Evolutionary conservation across 257 asterid species (phyloP).

Genomic region (Apocynum venetum): DNA sequence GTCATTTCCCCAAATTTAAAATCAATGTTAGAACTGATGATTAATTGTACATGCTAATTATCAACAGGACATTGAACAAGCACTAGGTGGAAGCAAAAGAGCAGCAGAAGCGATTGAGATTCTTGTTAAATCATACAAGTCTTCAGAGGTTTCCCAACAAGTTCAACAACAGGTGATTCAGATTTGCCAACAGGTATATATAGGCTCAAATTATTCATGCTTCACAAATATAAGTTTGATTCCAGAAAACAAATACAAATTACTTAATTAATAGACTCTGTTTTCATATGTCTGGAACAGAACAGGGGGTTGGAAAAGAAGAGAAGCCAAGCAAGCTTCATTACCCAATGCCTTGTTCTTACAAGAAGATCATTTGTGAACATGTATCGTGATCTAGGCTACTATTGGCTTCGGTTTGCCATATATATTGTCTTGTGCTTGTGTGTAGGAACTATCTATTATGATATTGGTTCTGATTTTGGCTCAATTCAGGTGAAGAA

Average conservation of each 20-base stretch:
- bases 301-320: constrained; percentile 18
- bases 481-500: constrained; percentile 22
- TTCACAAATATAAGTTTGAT: too few relatives aligned
- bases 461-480: constrained; percentile 41
- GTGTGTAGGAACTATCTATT: constrained; percentile 49
- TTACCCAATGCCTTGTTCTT: constrained; percentile 43
- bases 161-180: constrained; percentile 27
- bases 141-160: constrained; percentile 32
- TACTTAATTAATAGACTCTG: too few relatives aligned
- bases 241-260: too few relatives aligned
- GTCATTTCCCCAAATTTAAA: too few relatives aligned
- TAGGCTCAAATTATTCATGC: too few relatives aligned
- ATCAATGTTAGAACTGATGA: too few relatives aligned
- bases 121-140: constrained; percentile 40
- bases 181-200: constrained; percentile 18
- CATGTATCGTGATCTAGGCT: too few relatives aligned
- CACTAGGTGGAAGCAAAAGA: constrained; percentile 26
- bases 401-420: constrained; percentile 18
- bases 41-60: neutral
- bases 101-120: constrained; percentile 39
- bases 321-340: constrained; percentile 41
- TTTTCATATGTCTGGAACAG: too few relatives aligned
- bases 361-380: constrained; percentile 50
- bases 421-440: constrained; percentile 44
- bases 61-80: constrained; percentile 55